Evolutionary conservation across 2,329 filamentous ascomycete species (phyloP).

Genomic region (Stromatinia cepivora): DNA sequence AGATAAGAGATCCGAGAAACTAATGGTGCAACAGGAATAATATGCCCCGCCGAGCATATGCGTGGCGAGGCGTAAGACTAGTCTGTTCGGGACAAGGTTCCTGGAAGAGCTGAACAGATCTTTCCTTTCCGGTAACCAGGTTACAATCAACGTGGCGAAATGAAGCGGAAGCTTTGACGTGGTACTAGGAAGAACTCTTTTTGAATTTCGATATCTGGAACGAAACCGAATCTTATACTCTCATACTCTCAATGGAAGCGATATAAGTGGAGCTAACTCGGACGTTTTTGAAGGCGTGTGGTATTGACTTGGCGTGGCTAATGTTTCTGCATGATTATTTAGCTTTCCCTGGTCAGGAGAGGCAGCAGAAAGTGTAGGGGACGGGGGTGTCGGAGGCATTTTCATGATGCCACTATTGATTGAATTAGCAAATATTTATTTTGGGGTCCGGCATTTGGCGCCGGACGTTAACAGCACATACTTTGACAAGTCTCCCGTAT

Average conservation of each 20-base stretch:
- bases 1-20: conserved; percentile 15
- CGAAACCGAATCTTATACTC: conserved; percentile 18
- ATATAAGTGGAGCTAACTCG: conserved; percentile 7
- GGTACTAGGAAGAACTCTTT: conserved; percentile 3
- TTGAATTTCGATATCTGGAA: not conserved
- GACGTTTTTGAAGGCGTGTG: conserved; percentile 11
- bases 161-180: conserved; percentile 1
- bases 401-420: conserved; percentile 21
- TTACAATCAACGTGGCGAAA: conserved; percentile 7
- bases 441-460: not conserved
- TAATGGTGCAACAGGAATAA: conserved; percentile 10
- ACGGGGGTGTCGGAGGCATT: conserved; percentile 14
- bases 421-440: conserved; percentile 14
- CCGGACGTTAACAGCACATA: conserved; percentile 14
- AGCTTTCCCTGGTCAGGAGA: conserved; percentile 4
- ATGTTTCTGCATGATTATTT: conserved; percentile 18
- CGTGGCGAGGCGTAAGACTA: not conserved
- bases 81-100: not conserved
- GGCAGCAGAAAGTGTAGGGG: conserved; percentile 15
- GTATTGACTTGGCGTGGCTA: conserved; percentile 15
- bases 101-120: conserved; percentile 8
- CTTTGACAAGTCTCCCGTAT: conserved; percentile 23
- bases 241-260: conserved; percentile 19
- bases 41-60: not conserved
- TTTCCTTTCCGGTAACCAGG: conserved; percentile 7